Evolutionary conservation across 2,329 filamentous ascomycete species (phyloP), one percentile per base, ranked within the genome.

Genomic region (Rhinocladiella similis): DNA sequence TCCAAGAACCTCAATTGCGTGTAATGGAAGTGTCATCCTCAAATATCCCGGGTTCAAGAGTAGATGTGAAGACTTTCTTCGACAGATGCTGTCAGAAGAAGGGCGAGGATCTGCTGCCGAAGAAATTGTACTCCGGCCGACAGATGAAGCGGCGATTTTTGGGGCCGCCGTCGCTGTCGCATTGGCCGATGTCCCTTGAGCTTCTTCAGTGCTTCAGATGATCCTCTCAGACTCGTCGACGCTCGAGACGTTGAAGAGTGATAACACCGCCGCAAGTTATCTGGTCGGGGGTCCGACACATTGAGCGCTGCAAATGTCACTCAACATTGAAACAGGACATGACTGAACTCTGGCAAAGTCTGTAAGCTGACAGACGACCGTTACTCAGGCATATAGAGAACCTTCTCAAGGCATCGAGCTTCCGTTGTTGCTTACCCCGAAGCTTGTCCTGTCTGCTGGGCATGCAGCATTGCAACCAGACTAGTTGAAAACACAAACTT

Each of bases 11-110:
- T 75, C 72, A 3, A 79, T 80, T 48, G 77, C 76, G n/a, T 80
- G 77, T 61, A 76, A 80, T 53, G 77, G 77, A n/a, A 78, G 74
- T 49, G 77, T 80, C 46, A 77, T 80, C 53, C 76, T 77, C 66
- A 79, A 79, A 60, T 80, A 80, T 62, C 77, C 77, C 1, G 74
- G 72, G 3, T 80, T 80, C 67, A 69, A 72, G 47, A 70, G 72
- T 38, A 68, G 70, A 35, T 77, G 74, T 61, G 76, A 80, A 55
- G 59, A 47, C 2, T 77, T 75, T 47, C 65, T 80, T 36, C 69
- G 77, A 59, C 66, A 73, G 45, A 65, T 80, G 33, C 70, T 71
- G 3, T 60, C 68, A 18, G 61, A 71, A 38, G 69, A 67, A 29
- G 49, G 45, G 12, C 27, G 64, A 1, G 53, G 61, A 5, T 57